Conservation (phyloP, 306 rosid species). For the Benincasa hispida region DNA sequence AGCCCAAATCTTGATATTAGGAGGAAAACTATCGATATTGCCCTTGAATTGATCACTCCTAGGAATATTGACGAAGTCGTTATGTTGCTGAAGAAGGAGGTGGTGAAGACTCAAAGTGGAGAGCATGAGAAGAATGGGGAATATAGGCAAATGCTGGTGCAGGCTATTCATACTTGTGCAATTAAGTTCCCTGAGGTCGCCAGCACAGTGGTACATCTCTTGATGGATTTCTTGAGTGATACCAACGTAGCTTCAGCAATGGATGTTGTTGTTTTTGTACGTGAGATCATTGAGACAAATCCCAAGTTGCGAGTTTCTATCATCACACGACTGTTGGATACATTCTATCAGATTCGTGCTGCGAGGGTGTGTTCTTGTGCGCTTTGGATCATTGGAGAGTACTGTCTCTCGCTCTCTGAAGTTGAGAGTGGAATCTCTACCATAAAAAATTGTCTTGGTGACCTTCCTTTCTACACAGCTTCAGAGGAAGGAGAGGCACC, state of each 20-base stretch:
- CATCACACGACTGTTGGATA: conserved; percentile 76
- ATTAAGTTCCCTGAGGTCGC: conserved; percentile 97
- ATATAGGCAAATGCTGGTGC: conserved; percentile 91
- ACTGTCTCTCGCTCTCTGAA: conserved; percentile 79
- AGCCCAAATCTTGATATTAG: conserved; percentile 76
- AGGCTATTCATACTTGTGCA: conserved; percentile 88
- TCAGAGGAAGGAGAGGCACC: conserved; percentile 72
- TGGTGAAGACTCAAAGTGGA: conserved; percentile 78
- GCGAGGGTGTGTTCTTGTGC: conserved; percentile 92
- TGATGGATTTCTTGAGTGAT: conserved; percentile 98
- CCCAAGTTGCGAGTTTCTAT: conserved; percentile 84
- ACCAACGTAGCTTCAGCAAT: conserved; percentile 80
- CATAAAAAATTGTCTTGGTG: conserved; percentile 91
- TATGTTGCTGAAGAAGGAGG: conserved; percentile 89
- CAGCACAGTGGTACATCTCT: conserved; percentile 82
- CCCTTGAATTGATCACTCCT: conserved; percentile 66
- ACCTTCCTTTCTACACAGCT: conserved; percentile 69
- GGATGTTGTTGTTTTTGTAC: conserved; percentile 85
- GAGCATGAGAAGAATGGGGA: conserved; percentile 98
- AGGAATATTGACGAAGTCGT: conserved; percentile 88
- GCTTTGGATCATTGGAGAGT: conserved; percentile 93
- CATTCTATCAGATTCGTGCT: conserved; percentile 86
- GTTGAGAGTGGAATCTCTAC: conserved; percentile 69
- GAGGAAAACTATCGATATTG: conserved; percentile 89
- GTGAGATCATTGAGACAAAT: conserved; percentile 92